Evolutionary conservation across 1,284 basidiomycete species (phyloP).

Genomic region (Inonotus hispidus): DNA sequence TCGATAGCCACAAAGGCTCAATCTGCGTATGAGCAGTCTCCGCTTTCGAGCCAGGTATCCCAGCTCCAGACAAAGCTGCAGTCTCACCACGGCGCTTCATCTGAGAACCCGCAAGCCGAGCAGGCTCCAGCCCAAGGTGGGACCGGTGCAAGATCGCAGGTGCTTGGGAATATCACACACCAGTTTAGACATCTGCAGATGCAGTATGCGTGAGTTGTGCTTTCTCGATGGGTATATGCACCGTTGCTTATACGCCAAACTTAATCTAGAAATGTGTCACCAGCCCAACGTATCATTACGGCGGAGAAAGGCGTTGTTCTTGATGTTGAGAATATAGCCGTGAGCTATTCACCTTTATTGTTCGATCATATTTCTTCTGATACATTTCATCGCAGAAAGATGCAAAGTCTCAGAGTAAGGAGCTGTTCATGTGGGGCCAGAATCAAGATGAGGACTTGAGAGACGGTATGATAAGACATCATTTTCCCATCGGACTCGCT

Average conservation of each 20-base stretch:
- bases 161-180: constrained; percentile 61
- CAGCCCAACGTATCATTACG: constrained; percentile 71
- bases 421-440: constrained; percentile 78
- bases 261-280: constrained; percentile 43
- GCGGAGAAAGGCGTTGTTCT: constrained; percentile 68
- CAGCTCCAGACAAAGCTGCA: constrained; percentile 27
- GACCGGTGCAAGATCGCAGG: constrained; percentile 37
- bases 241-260: constrained; percentile 3
- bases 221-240: not conserved
- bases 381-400: constrained; percentile 35
- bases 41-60: constrained; percentile 49
- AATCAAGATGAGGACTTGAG: constrained; percentile 60
- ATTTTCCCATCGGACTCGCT: not conserved
- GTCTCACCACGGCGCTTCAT: not conserved
- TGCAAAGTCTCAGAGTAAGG: constrained; percentile 68
- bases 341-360: not conserved
- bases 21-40: constrained; percentile 52
- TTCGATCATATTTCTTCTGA: not conserved
- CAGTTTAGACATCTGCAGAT: constrained; percentile 67
- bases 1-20: constrained; percentile 71
- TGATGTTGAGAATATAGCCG: constrained; percentile 56
- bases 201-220: constrained; percentile 58
- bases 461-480: constrained; percentile 49
- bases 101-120: constrained; percentile 35
- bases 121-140: constrained; percentile 38